Evolutionary conservation across 2,329 filamentous ascomycete genomes (phyloP).

Genomic region (Aureobasidium vineae): DNA sequence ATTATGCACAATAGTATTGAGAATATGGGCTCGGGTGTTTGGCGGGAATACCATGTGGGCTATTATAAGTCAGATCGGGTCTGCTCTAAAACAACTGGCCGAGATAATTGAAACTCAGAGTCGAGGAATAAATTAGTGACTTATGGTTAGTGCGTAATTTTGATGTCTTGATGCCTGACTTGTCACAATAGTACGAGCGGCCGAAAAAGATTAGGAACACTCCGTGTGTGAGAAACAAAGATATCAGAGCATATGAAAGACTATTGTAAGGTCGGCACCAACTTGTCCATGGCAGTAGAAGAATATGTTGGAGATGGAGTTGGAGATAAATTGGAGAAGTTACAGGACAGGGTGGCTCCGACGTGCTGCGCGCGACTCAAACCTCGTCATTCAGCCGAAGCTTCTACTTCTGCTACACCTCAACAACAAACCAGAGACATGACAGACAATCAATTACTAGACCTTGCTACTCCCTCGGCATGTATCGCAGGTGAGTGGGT

Average conservation of each 20-base stretch:
- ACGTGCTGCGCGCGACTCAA: background rate
- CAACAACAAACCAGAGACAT: background rate
- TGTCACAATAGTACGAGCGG: too few species aligned
- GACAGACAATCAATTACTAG: slow-evolving; percentile 19
- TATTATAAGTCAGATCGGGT: slow-evolving; percentile 44
- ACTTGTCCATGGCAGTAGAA: too few species aligned
- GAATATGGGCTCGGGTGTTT: slow-evolving; percentile 45
- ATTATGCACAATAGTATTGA: slow-evolving; percentile 36
- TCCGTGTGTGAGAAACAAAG: too few species aligned
- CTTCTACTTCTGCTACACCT: background rate
- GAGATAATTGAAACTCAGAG: background rate
- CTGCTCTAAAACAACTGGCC: background rate
- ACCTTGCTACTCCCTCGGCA: slow-evolving; percentile 61
- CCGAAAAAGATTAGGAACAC: too few species aligned
- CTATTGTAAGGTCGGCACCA: too few species aligned
- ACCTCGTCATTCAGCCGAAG: background rate
- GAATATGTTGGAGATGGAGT: too few species aligned
- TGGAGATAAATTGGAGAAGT: too few species aligned
- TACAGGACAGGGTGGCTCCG: too few species aligned
- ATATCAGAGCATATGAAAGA: too few species aligned
- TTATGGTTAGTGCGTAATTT: background rate
- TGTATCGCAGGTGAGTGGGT: slow-evolving; percentile 61
- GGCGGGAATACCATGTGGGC: slow-evolving; percentile 46
- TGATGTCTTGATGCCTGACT: background rate
- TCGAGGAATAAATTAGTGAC: background rate